Evolutionary conservation across 2,329 filamentous ascomycete genomes (phyloP).

Genomic region (Venturia aucupariae): DNA sequence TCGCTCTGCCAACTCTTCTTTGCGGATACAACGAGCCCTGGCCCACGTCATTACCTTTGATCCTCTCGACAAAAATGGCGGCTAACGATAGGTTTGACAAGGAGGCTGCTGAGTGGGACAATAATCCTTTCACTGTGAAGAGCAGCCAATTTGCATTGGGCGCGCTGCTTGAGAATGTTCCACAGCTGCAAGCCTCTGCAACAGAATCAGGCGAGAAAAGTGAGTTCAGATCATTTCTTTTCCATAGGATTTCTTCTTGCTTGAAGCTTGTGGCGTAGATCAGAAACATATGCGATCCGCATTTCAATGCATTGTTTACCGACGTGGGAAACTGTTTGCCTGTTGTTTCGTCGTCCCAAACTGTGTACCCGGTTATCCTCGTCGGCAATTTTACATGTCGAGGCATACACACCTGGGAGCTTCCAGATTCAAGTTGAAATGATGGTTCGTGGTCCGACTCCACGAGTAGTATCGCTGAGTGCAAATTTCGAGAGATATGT

Average conservation of each 20-base stretch:
- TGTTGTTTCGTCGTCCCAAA: neutral
- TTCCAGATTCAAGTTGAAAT: neutral
- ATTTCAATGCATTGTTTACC: neutral
- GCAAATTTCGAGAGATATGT: neutral
- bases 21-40: neutral
- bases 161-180: conserved; percentile 35
- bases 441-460: neutral
- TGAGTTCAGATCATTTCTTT: conserved; percentile 17
- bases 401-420: neutral
- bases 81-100: conserved; percentile 39
- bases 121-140: conserved; percentile 41
- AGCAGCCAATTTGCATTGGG: conserved; percentile 36
- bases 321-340: neutral
- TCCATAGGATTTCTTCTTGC: neutral
- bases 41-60: neutral
- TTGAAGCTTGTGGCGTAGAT: neutral
- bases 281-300: neutral
- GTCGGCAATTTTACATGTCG: neutral
- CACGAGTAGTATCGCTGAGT: no score
- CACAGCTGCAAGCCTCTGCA: conserved; percentile 21
- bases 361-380: neutral
- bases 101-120: conserved; percentile 47
- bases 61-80: neutral
- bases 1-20: neutral
- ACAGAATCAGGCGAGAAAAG: neutral